Percentiles rank a stretch among this genome's conserved stretches.
Conservation (phyloP, 208 protist genomes). For the Lotmaria passim region DNA sequence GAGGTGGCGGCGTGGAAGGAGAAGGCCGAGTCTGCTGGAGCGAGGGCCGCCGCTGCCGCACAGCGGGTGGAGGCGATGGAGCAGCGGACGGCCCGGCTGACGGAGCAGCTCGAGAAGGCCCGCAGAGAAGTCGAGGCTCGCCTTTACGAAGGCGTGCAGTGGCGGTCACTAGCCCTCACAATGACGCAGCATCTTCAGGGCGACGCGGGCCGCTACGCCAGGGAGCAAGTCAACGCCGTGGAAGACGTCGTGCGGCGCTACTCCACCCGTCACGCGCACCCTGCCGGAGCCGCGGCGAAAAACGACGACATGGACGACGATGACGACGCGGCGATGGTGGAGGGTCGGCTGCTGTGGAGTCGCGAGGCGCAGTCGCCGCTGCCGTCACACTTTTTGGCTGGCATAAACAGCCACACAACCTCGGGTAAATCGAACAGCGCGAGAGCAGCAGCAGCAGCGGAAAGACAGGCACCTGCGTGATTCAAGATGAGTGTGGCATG, state of each 20-base stretch:
- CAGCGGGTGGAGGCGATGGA: constrained; percentile 17
- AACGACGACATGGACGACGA: not conserved
- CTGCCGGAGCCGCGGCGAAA: too few relatives aligned
- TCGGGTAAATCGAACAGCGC: not conserved
- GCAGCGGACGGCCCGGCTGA: constrained; percentile 28
- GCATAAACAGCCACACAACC: not conserved
- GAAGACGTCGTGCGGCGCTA: constrained; percentile 25
- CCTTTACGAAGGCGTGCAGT: constrained; percentile 38
- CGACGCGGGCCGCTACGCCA: constrained; percentile 9
- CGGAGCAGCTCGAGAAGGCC: constrained; percentile 32
- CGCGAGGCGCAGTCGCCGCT: constrained; percentile 19
- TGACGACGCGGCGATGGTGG: constrained; percentile 7
- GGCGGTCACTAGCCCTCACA: constrained; percentile 48
- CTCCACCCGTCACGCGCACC: not conserved
- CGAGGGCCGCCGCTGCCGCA: not conserved
- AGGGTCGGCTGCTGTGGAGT: constrained; percentile 27
- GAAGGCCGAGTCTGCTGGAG: not conserved
- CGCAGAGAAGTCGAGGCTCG: constrained; percentile 32
- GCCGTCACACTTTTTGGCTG: not conserved
- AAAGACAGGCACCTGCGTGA: not conserved
- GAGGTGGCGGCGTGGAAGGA: constrained; percentile 1
- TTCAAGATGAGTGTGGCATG: too few relatives aligned
- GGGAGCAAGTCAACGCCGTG: constrained; percentile 11
- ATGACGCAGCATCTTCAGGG: constrained; percentile 14
- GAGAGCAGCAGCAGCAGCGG: not conserved